Percentiles rank a stretch among this genome's conserved stretches.
Conservation (phyloP, 2,329 filamentous ascomycete species). For the Phialemoniopsis sp. region DNA sequence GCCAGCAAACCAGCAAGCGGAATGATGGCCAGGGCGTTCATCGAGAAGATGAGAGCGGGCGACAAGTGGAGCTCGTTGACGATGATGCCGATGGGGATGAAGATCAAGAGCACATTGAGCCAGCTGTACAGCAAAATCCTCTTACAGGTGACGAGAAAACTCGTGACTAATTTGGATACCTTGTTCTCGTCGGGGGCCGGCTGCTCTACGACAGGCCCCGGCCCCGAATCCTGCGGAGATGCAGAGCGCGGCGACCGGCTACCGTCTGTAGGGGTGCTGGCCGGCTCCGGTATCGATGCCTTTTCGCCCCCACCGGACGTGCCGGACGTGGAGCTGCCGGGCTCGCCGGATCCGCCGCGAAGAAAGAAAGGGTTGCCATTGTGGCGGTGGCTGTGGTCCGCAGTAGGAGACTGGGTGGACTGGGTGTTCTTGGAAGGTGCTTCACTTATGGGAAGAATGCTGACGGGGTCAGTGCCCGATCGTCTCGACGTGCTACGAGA, state of each 20-base stretch:
- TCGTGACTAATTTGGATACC: slow-evolving; percentile 15
- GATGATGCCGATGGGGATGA: slow-evolving; percentile 74
- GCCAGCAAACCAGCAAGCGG: slow-evolving; percentile 69
- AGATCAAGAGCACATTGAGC: slow-evolving; percentile 73
- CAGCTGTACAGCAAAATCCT: slow-evolving; percentile 67
- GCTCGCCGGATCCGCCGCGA: too few relatives aligned
- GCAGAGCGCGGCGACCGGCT: slow-evolving; percentile 30
- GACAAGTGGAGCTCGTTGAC: slow-evolving; percentile 49
- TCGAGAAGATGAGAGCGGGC: slow-evolving; percentile 63
- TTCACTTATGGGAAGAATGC: slow-evolving; percentile 33
- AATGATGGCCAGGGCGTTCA: slow-evolving; percentile 74
- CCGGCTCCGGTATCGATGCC: slow-evolving; percentile 4
- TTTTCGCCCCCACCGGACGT: background rate
- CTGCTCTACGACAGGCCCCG: slow-evolving; percentile 51
- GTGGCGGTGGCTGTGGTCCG: slow-evolving; percentile 3
- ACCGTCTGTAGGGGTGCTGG: slow-evolving; percentile 7
- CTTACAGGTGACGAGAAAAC: slow-evolving; percentile 47
- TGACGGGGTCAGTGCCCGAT: slow-evolving; percentile 31
- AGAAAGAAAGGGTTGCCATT: background rate
- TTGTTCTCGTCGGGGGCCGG: slow-evolving; percentile 14
- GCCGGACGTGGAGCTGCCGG: too few relatives aligned
- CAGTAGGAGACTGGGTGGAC: background rate
- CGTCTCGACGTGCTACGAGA: slow-evolving; percentile 27
- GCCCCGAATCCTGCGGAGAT: slow-evolving; percentile 46
- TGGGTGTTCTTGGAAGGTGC: slow-evolving; percentile 13